Base-by-base conservation (phyloP, 2,329 filamentous ascomycete species). In the Aspergillus persii region DNA sequence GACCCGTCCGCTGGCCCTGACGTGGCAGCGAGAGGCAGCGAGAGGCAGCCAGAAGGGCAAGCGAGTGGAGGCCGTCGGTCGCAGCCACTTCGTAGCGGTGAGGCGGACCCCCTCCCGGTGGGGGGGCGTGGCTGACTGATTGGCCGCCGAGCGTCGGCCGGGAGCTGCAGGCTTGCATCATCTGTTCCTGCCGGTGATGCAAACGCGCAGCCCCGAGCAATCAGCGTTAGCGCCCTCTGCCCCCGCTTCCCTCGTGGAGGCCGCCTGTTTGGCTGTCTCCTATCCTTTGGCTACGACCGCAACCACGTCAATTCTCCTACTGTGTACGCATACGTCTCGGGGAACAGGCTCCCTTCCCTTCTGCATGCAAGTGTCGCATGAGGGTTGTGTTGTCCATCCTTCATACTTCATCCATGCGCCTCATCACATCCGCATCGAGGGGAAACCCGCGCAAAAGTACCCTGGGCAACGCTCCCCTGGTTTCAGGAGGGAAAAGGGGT, bases 1-100 rank as follows among this genome's bases (percentile, higher is more conserved):
- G 9, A 5, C 44, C 44, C 55, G 58, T 50, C 50, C 50, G 53
- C n/a, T 49, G 41, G 47, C 26, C 29, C 62, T 66, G 65, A 67
- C 65, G 65, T 67, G 65, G 65, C 64, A 62, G 57, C 44, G 44
- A 47, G 49, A n/a, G 65, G 65, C 64, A 62, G 57, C 44, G 44
- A 47, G 18, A 23, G 18, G 18, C 18, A 23, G 18, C 18, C 18
- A 23, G 18, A 23, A 23, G 18, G 18, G 18, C 18, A 23, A 23
- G 18, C 18, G 18, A 23, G 18, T 23, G 18, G 18, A 23, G 18
- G 18, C 18, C 18, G 61, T 58, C 60, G 55, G 18, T 56, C 39
- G 60, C 50, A 57, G 56, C 54, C 44, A 27, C 18, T 57, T 57
- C 59, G 49, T 60, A 64, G 63, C 65, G 65, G 65, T 67, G 65